These are phyloP conservation scores for Gracilaria gracilis DNA, from an alignment of 23 red algal species.

Conservation along the genomic window DNA sequence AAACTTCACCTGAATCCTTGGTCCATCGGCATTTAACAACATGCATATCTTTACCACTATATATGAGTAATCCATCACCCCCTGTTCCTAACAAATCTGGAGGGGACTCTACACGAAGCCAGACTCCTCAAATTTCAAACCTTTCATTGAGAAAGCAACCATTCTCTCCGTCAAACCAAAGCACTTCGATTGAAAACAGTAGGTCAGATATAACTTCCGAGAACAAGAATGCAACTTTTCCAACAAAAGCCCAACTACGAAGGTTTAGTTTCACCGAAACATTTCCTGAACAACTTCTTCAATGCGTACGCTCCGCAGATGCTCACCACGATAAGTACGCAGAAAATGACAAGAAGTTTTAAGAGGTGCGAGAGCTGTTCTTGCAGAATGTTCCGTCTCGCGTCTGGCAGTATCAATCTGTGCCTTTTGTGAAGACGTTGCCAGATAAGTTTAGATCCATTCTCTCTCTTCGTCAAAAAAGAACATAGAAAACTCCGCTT, in stretches of 20 bases:
- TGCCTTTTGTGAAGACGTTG: not conserved
- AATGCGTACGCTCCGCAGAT: not conserved
- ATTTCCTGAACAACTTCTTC: not conserved
- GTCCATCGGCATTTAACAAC: too few species aligned
- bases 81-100: too few species aligned
- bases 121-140: too few species aligned
- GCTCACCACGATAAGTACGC: not conserved
- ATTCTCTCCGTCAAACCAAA: too few species aligned
- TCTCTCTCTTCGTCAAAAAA: not conserved
- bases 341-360: conserved; percentile 3
- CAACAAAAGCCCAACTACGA: conserved; percentile 3
- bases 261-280: conserved; percentile 5
- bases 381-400: not conserved
- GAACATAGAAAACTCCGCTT: not conserved
- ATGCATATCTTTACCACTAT: too few species aligned
- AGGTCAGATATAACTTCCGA: too few species aligned
- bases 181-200: too few species aligned
- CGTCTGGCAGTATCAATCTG: not conserved
- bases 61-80: too few species aligned
- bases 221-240: too few species aligned
- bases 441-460: not conserved
- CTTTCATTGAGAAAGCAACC: too few species aligned
- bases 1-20: too few species aligned
- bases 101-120: too few species aligned
- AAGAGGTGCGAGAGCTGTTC: conserved; percentile 1